Conservation (phyloP, 2,329 filamentous ascomycete species). For the Xylaria hypoxylon region DNA sequence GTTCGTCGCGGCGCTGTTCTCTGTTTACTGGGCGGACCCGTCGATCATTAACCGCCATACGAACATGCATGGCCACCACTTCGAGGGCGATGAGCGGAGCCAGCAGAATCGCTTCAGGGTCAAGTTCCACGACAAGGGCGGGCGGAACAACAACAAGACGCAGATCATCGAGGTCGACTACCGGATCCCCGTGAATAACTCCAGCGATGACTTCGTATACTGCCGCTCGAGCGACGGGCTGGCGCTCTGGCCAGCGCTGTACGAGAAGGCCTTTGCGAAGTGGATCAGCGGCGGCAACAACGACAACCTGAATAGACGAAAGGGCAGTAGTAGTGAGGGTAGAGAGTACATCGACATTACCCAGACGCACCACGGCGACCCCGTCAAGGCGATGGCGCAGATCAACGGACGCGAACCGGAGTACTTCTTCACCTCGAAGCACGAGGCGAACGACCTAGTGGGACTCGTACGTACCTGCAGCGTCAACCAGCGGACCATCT, state of each 20-base stretch:
- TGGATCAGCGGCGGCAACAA: slow-evolving; percentile 52
- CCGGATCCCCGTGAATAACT: slow-evolving; percentile 59
- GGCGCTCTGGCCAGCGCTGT: slow-evolving; percentile 59
- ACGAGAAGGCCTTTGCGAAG: slow-evolving; percentile 62
- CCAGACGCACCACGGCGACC: slow-evolving; percentile 56
- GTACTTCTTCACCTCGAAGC: slow-evolving; percentile 53
- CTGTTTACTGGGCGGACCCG: slow-evolving; percentile 59
- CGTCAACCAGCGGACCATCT: slow-evolving; percentile 59
- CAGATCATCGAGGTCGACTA: slow-evolving; percentile 58
- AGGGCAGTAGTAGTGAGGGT: slow-evolving; percentile 4
- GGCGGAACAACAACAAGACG: slow-evolving; percentile 55
- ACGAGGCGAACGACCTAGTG: slow-evolving; percentile 51
- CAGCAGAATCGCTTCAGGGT: slow-evolving; percentile 45
- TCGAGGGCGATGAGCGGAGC: slow-evolving; percentile 43
- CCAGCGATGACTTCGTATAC: slow-evolving; percentile 57
- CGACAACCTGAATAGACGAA: slow-evolving; percentile 2
- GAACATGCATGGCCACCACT: slow-evolving; percentile 35
- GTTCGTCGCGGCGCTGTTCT: slow-evolving; percentile 59
- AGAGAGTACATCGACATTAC: slow-evolving; percentile 56
- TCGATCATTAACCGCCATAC: slow-evolving; percentile 54
- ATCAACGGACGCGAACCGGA: slow-evolving; percentile 55
- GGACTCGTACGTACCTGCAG: slow-evolving; percentile 55
- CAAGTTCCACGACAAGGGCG: slow-evolving; percentile 60
- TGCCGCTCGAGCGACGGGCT: slow-evolving; percentile 56
- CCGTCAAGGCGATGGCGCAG: slow-evolving; percentile 60